phyloP scores from a whole-genome alignment of 768 basidiomycete species.

The Pulveroboletus sp. region DNA sequence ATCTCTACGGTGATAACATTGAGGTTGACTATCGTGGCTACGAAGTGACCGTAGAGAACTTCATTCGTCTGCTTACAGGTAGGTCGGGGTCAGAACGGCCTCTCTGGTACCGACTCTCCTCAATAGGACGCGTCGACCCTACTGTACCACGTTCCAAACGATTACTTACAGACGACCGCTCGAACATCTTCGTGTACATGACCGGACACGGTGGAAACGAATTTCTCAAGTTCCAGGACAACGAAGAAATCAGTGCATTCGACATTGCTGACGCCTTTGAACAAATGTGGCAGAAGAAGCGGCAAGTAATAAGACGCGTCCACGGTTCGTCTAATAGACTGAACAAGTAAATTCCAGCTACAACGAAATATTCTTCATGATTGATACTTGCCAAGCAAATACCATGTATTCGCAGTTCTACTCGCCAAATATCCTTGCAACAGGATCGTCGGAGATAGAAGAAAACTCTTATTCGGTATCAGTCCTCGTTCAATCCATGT shows the following conservation, averaged over 20 bases:
- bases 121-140: conserved; percentile 74
- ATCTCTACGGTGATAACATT: conserved; percentile 93
- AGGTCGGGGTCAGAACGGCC: conserved; percentile 16
- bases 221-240: conserved; percentile 98
- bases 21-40: conserved; percentile 99
- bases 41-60: conserved; percentile 96
- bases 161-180: conserved; percentile 81
- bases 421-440: conserved; percentile 89
- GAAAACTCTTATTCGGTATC: conserved; percentile 93
- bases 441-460: conserved; percentile 76
- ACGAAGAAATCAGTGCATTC: conserved; percentile 94
- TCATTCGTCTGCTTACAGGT: conserved; percentile 91
- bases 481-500: not conserved
- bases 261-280: conserved; percentile 98
- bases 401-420: conserved; percentile 93
- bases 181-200: conserved; percentile 97
- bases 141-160: conserved; percentile 90
- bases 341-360: conserved; percentile 48
- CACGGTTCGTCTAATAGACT: not conserved
- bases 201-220: conserved; percentile 98
- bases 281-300: conserved; percentile 97
- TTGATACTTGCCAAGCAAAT: conserved; percentile 97
- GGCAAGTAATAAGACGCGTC: conserved; percentile 41
- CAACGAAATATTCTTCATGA: conserved; percentile 96
- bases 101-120: not conserved